A percentile compares a stretch with the other conserved stretches of the same genome.
These are phyloP conservation scores for Tylopilus sp. DNA, from an alignment of 1,284 basidiomycete genomes.

Conservation along the genomic window DNA sequence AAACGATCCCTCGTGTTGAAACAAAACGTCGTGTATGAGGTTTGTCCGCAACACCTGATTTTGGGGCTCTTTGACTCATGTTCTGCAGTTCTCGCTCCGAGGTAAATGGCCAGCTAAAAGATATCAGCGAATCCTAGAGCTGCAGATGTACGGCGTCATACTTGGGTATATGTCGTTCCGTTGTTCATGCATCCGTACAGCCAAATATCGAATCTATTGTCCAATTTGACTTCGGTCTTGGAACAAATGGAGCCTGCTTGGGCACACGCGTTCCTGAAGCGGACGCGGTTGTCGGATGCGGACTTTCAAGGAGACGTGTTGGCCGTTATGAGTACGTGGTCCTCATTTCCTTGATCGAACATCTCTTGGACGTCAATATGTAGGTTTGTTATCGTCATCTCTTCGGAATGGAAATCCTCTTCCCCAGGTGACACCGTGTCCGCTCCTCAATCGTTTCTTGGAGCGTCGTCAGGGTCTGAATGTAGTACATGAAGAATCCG, in stretches of 20 bases:
- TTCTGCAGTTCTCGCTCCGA: constrained; percentile 57
- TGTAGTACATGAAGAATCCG: constrained; percentile 59
- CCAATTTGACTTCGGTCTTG: constrained; percentile 61
- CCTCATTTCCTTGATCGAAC: not conserved
- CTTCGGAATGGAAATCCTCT: constrained; percentile 73
- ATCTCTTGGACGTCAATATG: not conserved
- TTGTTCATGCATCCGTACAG: constrained; percentile 34
- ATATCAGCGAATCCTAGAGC: constrained; percentile 61
- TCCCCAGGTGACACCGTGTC: constrained; percentile 85
- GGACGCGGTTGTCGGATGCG: constrained; percentile 74
- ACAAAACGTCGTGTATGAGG: constrained; percentile 65
- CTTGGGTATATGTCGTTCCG: not conserved
- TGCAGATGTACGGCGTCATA: constrained; percentile 53
- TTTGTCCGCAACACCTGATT: constrained; percentile 22
- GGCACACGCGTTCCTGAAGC: constrained; percentile 70
- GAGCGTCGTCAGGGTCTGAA: constrained; percentile 58
- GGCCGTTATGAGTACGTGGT: constrained; percentile 66
- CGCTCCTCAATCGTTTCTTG: constrained; percentile 74
- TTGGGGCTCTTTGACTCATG: not conserved
- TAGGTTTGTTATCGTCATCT: constrained; percentile 67
- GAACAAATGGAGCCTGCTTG: constrained; percentile 67
- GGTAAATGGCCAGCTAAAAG: constrained; percentile 67
- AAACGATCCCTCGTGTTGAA: constrained; percentile 53
- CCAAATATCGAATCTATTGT: constrained; percentile 57
- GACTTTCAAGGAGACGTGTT: constrained; percentile 83